These are phyloP conservation scores for Colletotrichum sp. DNA, from an alignment of 2,329 filamentous ascomycete species.

Conservation along the genomic window DNA sequence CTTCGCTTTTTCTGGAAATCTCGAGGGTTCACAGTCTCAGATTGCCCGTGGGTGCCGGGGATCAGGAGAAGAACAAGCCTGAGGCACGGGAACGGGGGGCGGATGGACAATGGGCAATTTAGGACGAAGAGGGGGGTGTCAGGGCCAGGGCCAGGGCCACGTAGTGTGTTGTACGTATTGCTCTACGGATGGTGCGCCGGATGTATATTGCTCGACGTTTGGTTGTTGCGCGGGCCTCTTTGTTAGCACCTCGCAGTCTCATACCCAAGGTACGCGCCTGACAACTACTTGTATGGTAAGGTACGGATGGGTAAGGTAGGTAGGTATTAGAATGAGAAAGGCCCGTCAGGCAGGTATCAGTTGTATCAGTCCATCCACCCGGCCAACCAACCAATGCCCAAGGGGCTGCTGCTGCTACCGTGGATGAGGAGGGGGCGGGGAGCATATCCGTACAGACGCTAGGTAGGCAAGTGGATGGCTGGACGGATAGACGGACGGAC, in stretches of 20 bases:
- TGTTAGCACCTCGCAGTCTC: not conserved
- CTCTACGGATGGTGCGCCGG: not conserved
- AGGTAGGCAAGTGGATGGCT: not conserved
- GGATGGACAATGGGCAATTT: not conserved
- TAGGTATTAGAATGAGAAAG: not conserved
- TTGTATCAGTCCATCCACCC: not conserved
- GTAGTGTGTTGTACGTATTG: not conserved
- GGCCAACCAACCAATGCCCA: not conserved
- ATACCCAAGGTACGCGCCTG: not conserved
- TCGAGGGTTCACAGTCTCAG: constrained; percentile 23
- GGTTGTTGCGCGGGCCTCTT: not conserved
- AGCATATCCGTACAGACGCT: not conserved
- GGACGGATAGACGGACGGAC: not conserved
- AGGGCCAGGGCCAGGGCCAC: not conserved
- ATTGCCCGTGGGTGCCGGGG: constrained; percentile 21
- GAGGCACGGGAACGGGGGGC: constrained; percentile 4
- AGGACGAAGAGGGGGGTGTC: not conserved
- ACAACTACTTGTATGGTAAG: not conserved
- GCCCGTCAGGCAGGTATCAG: not conserved
- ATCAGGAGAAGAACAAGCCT: constrained; percentile 7
- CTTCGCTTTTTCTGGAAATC: constrained; percentile 25
- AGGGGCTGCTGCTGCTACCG: not conserved
- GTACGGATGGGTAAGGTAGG: not conserved
- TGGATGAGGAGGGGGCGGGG: not conserved
- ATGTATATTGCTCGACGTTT: not conserved